phyloP scores from a whole-genome alignment of 306 rosid species.

The Spatholobus suberectus region DNA sequence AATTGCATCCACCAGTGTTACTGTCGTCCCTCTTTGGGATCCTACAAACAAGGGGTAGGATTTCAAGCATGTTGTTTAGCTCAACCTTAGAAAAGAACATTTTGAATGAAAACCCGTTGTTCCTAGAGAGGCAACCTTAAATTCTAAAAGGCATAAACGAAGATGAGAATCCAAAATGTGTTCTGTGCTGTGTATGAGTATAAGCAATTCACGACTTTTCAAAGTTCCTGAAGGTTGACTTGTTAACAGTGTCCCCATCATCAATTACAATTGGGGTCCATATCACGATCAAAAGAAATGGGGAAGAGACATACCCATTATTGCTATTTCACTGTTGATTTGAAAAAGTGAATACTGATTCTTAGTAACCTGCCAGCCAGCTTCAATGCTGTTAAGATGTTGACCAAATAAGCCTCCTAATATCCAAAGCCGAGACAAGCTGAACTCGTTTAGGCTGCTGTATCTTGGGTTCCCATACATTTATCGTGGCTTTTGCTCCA shows the following conservation, averaged over 20 bases:
- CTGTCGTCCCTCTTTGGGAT: slow-evolving; percentile 97
- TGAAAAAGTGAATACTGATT: slow-evolving; percentile 85
- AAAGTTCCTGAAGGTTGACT: neutral
- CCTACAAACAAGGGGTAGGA: slow-evolving; percentile 53
- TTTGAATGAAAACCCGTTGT: no score
- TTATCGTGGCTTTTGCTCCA: slow-evolving; percentile 98
- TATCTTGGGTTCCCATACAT: slow-evolving; percentile 98
- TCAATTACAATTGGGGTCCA: slow-evolving; percentile 28
- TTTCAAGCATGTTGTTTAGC: neutral
- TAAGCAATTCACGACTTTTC: slow-evolving; percentile 22
- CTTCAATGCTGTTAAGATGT: slow-evolving; percentile 99
- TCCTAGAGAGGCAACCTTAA: no score
- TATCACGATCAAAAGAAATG: slow-evolving; percentile 40
- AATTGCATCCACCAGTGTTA: slow-evolving; percentile 99
- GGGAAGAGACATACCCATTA: slow-evolving; percentile 79
- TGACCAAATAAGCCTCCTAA: slow-evolving; percentile 97
- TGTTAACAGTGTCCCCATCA: slow-evolving; percentile 7
- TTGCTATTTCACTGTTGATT: slow-evolving; percentile 82
- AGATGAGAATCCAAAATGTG: slow-evolving; percentile 7
- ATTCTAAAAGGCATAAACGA: no score
- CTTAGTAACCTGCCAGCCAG: slow-evolving; percentile 97
- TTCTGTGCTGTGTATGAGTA: neutral
- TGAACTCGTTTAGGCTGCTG: slow-evolving; percentile 95
- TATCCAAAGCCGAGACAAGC: slow-evolving; percentile 97
- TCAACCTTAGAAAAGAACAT: neutral